These are phyloP conservation scores for Corylus avellana DNA, from an alignment of 306 rosid species.

Conservation along the genomic window DNA sequence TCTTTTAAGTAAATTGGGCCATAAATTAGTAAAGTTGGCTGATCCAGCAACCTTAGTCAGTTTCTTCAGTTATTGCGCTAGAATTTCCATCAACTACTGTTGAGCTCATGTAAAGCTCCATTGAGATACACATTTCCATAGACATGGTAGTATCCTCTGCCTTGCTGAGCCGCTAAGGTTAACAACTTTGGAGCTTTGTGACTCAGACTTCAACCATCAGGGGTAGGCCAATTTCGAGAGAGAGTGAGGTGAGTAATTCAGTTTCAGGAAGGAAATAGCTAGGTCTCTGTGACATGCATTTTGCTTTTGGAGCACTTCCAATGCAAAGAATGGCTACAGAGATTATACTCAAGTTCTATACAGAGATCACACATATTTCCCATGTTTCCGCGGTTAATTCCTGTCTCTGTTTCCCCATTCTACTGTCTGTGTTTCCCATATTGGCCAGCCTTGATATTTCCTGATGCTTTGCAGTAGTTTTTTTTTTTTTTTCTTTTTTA, in stretches of 20 bases:
- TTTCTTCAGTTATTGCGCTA: not conserved
- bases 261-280: not conserved
- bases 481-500: not conserved
- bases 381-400: not conserved
- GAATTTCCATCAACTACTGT: not conserved
- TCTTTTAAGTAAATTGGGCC: not conserved
- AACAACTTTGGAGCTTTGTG: not conserved
- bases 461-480: not conserved
- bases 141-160: not conserved
- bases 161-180: conserved; percentile 1
- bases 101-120: conserved; percentile 4
- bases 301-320: not conserved
- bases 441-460: conserved; percentile 11
- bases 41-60: not conserved
- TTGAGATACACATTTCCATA: not conserved
- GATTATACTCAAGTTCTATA: not conserved
- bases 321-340: not conserved
- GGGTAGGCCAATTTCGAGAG: not conserved
- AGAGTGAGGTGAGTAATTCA: not conserved
- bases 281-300: not conserved
- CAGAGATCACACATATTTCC: too few relatives aligned
- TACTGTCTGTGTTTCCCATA: conserved; percentile 15
- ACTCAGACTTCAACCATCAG: conserved; percentile 5
- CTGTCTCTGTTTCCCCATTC: conserved; percentile 1
- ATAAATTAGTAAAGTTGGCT: not conserved